These are phyloP conservation scores for Elsinoe arachidis DNA, from an alignment of 2,329 filamentous ascomycete species.

Conservation along the genomic window DNA sequence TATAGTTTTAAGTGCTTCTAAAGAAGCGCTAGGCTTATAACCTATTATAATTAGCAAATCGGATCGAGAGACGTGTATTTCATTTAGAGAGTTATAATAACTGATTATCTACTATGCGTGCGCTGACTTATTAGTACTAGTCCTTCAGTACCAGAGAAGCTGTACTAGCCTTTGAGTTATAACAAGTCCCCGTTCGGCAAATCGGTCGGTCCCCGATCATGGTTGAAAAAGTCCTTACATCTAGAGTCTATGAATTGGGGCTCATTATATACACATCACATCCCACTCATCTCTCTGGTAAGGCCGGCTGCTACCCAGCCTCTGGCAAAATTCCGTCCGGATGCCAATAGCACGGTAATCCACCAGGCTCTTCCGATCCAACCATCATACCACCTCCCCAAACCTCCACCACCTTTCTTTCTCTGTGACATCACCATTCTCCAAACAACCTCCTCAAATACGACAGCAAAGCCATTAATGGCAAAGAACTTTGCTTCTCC, in stretches of 20 bases:
- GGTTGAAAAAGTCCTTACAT: too few relatives aligned
- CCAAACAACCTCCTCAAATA: conserved; percentile 23
- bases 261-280: conserved; percentile 13
- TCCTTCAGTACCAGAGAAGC: too few relatives aligned
- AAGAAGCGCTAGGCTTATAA: too few relatives aligned
- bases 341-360: conserved; percentile 31
- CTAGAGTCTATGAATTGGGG: too few relatives aligned
- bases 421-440: conserved; percentile 18
- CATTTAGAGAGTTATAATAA: too few relatives aligned
- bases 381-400: conserved; percentile 25
- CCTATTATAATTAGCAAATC: too few relatives aligned
- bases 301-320: conserved; percentile 36
- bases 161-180: too few relatives aligned
- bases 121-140: too few relatives aligned
- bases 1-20: too few relatives aligned
- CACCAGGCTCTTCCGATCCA: conserved; percentile 34
- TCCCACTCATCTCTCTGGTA: conserved; percentile 32
- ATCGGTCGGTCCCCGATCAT: too few relatives aligned
- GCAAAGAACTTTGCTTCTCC: conserved; percentile 28
- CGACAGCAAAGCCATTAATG: conserved; percentile 24
- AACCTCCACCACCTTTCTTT: conserved; percentile 16
- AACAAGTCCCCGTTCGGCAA: background rate
- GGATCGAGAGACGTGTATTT: too few relatives aligned
- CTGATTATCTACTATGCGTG: too few relatives aligned
- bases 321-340: conserved; percentile 35